Percentiles rank a stretch among this genome's conserved stretches.
Conservation (phyloP, 768 basidiomycete genomes). For the Podaxis sp. region DNA sequence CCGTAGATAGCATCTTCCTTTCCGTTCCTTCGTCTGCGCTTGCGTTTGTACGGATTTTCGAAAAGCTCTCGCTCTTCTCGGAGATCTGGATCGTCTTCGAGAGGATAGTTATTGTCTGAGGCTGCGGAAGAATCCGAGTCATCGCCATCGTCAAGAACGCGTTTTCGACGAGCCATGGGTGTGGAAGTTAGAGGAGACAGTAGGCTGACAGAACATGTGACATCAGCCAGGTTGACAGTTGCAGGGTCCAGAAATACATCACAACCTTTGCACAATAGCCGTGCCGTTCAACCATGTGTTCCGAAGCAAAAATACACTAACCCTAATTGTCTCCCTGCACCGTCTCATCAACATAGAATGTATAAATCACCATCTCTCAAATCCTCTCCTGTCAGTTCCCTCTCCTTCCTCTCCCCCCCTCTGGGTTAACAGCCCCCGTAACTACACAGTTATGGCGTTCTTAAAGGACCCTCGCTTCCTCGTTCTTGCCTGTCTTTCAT, state of each 20-base stretch:
- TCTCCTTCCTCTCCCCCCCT: constrained; percentile 5
- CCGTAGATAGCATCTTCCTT: constrained; percentile 80
- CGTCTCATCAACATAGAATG: neutral
- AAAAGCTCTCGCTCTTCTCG: constrained; percentile 76
- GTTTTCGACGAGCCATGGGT: constrained; percentile 73
- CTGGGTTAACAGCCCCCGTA: neutral
- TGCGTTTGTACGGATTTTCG: constrained; percentile 72
- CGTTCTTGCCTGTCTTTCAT: constrained; percentile 23
- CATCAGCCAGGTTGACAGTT: neutral
- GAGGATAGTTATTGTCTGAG: constrained; percentile 49
- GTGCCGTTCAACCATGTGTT: neutral
- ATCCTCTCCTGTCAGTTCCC: neutral
- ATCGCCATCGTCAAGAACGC: constrained; percentile 71
- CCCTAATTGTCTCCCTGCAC: constrained; percentile 1
- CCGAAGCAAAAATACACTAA: constrained; percentile 1
- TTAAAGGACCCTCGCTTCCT: constrained; percentile 23
- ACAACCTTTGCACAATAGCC: neutral
- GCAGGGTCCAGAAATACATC: neutral
- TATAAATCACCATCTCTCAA: neutral
- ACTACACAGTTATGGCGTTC: constrained; percentile 19
- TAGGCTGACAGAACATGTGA: neutral
- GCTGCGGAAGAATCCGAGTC: constrained; percentile 67
- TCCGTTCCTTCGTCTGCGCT: constrained; percentile 59
- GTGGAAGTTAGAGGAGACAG: neutral
- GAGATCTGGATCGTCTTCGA: constrained; percentile 56